Evolutionary conservation across 257 asterid genomes (phyloP).

Genomic region (Plantago major): DNA sequence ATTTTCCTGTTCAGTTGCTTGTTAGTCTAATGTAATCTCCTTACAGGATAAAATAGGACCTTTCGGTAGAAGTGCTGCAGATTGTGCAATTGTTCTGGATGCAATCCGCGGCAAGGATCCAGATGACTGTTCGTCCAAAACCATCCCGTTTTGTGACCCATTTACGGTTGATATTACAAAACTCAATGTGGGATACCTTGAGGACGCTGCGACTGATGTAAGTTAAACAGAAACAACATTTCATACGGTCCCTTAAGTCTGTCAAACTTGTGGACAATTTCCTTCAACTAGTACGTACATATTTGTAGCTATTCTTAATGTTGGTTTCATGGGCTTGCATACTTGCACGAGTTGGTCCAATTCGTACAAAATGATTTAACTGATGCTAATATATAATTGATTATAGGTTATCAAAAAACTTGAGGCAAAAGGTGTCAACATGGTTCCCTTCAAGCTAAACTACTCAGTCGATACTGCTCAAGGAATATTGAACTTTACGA

Average conservation of each 20-base stretch:
- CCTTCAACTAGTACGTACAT: too few relatives aligned
- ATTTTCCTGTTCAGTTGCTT: neutral
- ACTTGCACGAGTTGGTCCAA: too few relatives aligned
- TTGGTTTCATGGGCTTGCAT: too few relatives aligned
- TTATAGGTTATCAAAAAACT: constrained; percentile 70
- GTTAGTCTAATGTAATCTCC: constrained; percentile 5
- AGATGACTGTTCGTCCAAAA: constrained; percentile 69
- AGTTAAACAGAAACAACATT: constrained; percentile 11
- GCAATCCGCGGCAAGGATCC: constrained; percentile 76
- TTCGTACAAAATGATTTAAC: too few relatives aligned
- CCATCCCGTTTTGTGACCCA: constrained; percentile 63
- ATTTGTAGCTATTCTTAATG: too few relatives aligned
- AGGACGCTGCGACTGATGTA: constrained; percentile 94
- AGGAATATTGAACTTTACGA: constrained; percentile 88
- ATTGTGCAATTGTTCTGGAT: constrained; percentile 72
- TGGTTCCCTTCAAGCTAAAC: constrained; percentile 78
- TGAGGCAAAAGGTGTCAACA: constrained; percentile 58
- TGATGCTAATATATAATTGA: neutral
- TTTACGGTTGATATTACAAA: constrained; percentile 62
- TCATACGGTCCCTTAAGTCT: too few relatives aligned
- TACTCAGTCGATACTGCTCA: constrained; percentile 82
- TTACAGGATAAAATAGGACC: constrained; percentile 90
- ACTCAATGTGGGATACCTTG: constrained; percentile 81
- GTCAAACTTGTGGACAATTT: too few relatives aligned
- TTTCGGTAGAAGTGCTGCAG: constrained; percentile 80